Conservation (phyloP, 306 rosid species). For the Cercis canadensis region DNA sequence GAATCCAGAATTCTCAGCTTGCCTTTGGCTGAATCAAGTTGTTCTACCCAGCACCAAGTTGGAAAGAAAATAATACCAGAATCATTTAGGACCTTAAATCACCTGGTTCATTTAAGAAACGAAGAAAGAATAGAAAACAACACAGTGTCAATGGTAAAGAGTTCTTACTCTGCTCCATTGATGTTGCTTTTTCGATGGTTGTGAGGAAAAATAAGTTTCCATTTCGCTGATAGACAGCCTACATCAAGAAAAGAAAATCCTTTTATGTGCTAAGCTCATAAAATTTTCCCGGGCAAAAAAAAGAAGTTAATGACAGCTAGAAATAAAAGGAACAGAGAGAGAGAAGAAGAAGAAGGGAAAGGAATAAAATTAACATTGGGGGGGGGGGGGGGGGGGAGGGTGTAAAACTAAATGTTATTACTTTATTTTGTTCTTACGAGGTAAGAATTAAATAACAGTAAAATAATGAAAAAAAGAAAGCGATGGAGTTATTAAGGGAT, state of each 20-base stretch:
- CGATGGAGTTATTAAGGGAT: background rate
- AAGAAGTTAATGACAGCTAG: background rate
- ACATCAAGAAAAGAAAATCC: background rate
- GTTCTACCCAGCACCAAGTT: slow-evolving; percentile 46
- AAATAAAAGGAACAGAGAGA: background rate
- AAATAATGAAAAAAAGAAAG: background rate
- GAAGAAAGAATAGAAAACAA: background rate
- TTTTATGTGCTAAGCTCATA: background rate
- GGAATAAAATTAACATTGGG: background rate
- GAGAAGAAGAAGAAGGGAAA: background rate
- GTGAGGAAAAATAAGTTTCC: slow-evolving; percentile 75
- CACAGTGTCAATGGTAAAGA: slow-evolving; percentile 13
- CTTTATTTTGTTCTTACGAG: no score
- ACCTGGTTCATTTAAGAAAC: background rate
- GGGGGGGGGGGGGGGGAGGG: no score
- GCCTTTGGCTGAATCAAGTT: slow-evolving; percentile 64
- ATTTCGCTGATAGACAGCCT: slow-evolving; percentile 75
- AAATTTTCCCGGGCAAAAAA: background rate
- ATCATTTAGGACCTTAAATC: background rate
- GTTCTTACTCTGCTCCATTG: slow-evolving; percentile 67
- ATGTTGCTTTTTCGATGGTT: slow-evolving; percentile 59
- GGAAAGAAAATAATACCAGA: slow-evolving; percentile 9
- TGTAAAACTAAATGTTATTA: no score
- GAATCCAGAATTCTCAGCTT: slow-evolving; percentile 56
- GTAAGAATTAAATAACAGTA: background rate